These are phyloP conservation scores for Mycotypha africana DNA, from an alignment of 371 early-diverging fungal genomes.

Conservation along the genomic window DNA sequence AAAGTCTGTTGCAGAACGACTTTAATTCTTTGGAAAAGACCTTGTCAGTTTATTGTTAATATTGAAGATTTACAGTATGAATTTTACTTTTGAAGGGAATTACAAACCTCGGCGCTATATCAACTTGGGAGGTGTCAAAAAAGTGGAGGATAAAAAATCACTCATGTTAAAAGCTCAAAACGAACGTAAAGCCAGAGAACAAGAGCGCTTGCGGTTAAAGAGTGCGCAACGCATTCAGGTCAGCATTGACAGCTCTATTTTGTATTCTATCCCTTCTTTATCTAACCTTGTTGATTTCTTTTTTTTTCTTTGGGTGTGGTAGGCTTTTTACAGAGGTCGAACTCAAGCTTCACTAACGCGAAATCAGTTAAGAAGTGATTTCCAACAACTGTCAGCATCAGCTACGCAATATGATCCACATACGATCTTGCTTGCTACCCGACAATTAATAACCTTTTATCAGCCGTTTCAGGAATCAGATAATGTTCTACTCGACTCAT, in stretches of 20 bases:
- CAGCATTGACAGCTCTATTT: no score
- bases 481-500: no score
- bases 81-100: constrained; percentile 70
- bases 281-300: background rate
- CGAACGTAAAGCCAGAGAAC: constrained; percentile 71
- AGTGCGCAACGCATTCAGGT: constrained; percentile 69
- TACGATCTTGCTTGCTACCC: no score
- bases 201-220: constrained; percentile 52
- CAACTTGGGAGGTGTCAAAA: constrained; percentile 72
- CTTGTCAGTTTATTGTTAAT: no score
- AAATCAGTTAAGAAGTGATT: constrained; percentile 5
- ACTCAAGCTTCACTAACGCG: constrained; percentile 14
- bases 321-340: constrained; percentile 42
- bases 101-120: constrained; percentile 66
- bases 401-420: no score
- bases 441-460: no score
- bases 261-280: no score
- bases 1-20: no score
- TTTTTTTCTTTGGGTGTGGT: no score
- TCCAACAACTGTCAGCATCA: background rate
- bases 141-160: constrained; percentile 57
- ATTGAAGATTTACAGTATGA: constrained; percentile 28
- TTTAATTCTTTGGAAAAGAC: no score
- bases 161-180: constrained; percentile 70
- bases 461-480: no score